Conservation (phyloP, 1,284 basidiomycete species). For the Lentinula novae-zelandiae region DNA sequence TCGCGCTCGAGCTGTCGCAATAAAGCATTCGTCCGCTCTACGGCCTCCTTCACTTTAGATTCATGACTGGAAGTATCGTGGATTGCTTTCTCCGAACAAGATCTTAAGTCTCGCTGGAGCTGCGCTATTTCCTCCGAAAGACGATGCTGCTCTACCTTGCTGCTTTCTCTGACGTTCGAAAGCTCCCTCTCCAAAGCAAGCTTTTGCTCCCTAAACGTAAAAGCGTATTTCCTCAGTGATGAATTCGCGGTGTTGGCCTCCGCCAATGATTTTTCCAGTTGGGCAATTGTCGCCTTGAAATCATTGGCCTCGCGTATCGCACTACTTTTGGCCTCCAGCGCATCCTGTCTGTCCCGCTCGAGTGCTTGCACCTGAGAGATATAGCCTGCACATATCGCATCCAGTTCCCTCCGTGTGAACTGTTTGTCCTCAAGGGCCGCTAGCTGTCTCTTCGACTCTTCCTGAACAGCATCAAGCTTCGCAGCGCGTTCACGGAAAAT, state of each 20-base stretch:
- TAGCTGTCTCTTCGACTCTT: background rate
- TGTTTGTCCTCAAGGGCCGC: background rate
- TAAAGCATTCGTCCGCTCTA: background rate
- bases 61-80: background rate
- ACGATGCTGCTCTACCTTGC: background rate
- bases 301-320: background rate
- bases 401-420: background rate
- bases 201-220: background rate
- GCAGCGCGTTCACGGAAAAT: background rate
- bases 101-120: background rate
- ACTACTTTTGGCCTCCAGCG: background rate
- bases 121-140: background rate
- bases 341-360: background rate
- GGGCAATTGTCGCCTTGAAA: background rate
- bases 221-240: background rate
- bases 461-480: background rate
- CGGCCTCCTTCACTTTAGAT: background rate
- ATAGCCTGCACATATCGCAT: background rate
- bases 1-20: background rate
- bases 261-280: background rate
- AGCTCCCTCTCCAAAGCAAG: background rate
- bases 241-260: background rate
- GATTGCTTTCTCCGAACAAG: background rate
- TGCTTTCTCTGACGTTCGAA: background rate
- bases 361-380: background rate